phyloP scores from a whole-genome alignment of 1,284 basidiomycete species.

The Xerocomus tenax region DNA sequence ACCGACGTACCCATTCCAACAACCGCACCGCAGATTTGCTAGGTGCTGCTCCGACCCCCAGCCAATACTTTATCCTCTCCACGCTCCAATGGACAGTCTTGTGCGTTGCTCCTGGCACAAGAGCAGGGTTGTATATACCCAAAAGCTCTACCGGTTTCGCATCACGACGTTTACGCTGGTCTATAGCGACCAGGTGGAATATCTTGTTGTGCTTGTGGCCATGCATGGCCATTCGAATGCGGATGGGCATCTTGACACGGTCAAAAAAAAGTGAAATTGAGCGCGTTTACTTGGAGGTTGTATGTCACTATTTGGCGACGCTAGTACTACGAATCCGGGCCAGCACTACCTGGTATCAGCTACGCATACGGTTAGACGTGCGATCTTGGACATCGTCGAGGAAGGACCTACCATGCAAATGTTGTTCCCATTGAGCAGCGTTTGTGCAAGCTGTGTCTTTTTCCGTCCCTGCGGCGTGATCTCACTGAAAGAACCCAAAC shows the following conservation, averaged over 20 bases:
- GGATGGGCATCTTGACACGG: constrained; percentile 61
- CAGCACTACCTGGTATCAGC: constrained; percentile 73
- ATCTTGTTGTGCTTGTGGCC: constrained; percentile 73
- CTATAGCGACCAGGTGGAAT: constrained; percentile 84
- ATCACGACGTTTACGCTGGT: constrained; percentile 67
- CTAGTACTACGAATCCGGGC: constrained; percentile 42
- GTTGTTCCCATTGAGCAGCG: constrained; percentile 93
- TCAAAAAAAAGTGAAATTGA: not conserved
- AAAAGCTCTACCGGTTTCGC: constrained; percentile 87
- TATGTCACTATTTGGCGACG: constrained; percentile 25
- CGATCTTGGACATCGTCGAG: not conserved
- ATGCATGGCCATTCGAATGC: constrained; percentile 80
- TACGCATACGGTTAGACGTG: constrained; percentile 26
- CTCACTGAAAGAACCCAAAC: constrained; percentile 49
- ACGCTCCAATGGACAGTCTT: constrained; percentile 88
- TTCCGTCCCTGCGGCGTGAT: constrained; percentile 75
- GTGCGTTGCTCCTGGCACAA: constrained; percentile 33
- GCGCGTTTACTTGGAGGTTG: constrained; percentile 3
- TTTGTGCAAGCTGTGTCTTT: constrained; percentile 80
- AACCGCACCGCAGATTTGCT: constrained; percentile 71
- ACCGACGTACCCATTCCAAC: constrained; percentile 67
- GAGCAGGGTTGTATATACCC: constrained; percentile 76
- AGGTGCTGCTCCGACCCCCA: constrained; percentile 77
- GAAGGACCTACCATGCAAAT: constrained; percentile 80
- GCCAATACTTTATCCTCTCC: constrained; percentile 85